Percentiles rank a stretch among this genome's conserved stretches.
phyloP scores from a whole-genome alignment of 2,329 filamentous ascomycete genomes.

The Colletotrichum musicola region DNA sequence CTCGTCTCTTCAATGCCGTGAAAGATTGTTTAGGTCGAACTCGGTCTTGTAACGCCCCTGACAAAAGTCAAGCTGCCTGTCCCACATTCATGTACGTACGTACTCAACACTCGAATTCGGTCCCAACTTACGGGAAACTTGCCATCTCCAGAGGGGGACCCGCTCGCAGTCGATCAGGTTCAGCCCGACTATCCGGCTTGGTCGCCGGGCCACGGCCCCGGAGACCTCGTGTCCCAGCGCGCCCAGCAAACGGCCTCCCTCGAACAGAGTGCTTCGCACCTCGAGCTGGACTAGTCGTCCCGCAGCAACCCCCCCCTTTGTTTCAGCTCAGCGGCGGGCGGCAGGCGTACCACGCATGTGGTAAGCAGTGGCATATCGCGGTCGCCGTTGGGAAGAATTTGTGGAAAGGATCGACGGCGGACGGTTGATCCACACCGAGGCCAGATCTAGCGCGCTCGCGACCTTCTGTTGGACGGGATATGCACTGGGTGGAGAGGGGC shows the following conservation, averaged over 20 bases:
- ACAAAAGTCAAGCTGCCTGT: no score
- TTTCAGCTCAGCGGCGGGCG: conserved; percentile 5
- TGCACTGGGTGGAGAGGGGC: no score
- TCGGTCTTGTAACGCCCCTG: no score
- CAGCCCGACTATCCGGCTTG: conserved; percentile 1
- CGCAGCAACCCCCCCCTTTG: conserved; percentile 2
- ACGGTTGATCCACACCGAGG: background rate
- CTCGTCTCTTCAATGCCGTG: no score
- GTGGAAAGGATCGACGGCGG: conserved; percentile 7
- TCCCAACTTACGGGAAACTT: no score
- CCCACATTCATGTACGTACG: no score
- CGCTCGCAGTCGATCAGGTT: background rate
- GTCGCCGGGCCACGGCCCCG: background rate
- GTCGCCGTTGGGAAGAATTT: background rate
- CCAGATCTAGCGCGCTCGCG: background rate
- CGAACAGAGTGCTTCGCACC: conserved; percentile 1
- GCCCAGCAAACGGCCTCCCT: background rate
- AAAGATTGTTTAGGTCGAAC: no score
- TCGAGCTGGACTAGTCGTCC: background rate
- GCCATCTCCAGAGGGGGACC: background rate
- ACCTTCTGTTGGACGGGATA: no score
- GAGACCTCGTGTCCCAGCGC: background rate
- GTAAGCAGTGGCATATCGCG: no score
- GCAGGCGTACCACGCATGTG: background rate
- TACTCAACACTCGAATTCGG: no score